Evolutionary conservation across 352 stramenopile species (phyloP).

Genomic region (Pythium brassicae): DNA sequence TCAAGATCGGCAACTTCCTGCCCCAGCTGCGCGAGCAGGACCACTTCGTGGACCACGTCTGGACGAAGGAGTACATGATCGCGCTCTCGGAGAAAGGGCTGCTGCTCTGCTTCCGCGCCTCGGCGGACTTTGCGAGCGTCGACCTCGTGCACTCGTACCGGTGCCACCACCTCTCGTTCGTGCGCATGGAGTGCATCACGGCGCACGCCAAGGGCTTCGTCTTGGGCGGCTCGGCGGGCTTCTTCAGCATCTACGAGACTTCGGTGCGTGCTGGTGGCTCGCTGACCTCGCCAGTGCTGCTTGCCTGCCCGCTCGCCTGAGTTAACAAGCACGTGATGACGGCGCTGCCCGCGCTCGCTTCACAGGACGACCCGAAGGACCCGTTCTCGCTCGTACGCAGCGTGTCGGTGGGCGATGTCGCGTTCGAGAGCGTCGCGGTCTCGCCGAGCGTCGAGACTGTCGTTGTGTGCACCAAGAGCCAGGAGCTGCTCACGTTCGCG

Average conservation of each 20-base stretch:
- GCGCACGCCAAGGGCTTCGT: slow-evolving; percentile 72
- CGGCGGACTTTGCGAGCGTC: slow-evolving; percentile 41
- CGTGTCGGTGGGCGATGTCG: slow-evolving; percentile 63
- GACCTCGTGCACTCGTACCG: slow-evolving; percentile 66
- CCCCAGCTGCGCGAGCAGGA: slow-evolving; percentile 73
- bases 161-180: slow-evolving; percentile 62
- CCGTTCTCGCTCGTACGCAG: slow-evolving; percentile 73
- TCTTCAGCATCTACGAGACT: slow-evolving; percentile 74
- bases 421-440: slow-evolving; percentile 68
- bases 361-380: slow-evolving; percentile 70
- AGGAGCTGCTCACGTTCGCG: slow-evolving; percentile 56
- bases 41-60: slow-evolving; percentile 80
- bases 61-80: slow-evolving; percentile 70
- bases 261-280: slow-evolving; percentile 38
- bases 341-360: too few species aligned
- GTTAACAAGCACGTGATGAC: neutral
- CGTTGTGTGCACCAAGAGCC: slow-evolving; percentile 60
- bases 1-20: slow-evolving; percentile 76
- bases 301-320: too few species aligned
- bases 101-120: slow-evolving; percentile 56
- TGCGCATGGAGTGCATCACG: slow-evolving; percentile 67
- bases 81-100: slow-evolving; percentile 63
- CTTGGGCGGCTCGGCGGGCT: slow-evolving; percentile 57
- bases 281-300: too few species aligned
- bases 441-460: slow-evolving; percentile 64